These are phyloP conservation scores for Gloeopeniophorella convolvens DNA, from an alignment of 768 basidiomycete species.

Conservation along the genomic window DNA sequence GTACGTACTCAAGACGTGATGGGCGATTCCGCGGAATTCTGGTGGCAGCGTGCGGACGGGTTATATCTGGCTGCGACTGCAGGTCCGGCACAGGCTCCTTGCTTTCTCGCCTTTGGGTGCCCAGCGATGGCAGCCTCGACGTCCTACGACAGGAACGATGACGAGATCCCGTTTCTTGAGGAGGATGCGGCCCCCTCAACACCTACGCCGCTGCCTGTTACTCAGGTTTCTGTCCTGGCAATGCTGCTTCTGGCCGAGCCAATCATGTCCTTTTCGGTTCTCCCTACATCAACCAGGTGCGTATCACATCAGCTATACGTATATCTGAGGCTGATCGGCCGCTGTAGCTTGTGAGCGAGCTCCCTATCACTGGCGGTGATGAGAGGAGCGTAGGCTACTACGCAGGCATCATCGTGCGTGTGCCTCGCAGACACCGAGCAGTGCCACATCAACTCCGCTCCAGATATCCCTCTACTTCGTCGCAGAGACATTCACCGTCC, in stretches of 20 bases:
- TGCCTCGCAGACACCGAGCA: not conserved
- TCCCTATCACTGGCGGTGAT: conserved; percentile 38
- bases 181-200: too few species aligned
- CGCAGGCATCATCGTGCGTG: conserved; percentile 41
- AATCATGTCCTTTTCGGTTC: conserved; percentile 27
- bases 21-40: too few species aligned
- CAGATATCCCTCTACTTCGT: conserved; percentile 45
- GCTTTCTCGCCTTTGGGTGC: too few species aligned
- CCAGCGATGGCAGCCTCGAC: too few species aligned
- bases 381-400: conserved; percentile 43
- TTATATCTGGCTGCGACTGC: too few species aligned
- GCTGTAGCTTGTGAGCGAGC: conserved; percentile 36
- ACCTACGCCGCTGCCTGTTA: conserved; percentile 6
- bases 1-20: too few species aligned
- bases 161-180: too few species aligned
- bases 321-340: not conserved
- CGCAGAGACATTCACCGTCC: conserved; percentile 38
- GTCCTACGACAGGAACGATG: too few species aligned
- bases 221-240: conserved; percentile 6
- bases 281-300: conserved; percentile 46
- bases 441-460: not conserved
- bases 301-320: not conserved
- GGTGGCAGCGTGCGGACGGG: too few species aligned
- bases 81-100: too few species aligned
- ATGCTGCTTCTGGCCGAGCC: conserved; percentile 7